Percentiles rank a stretch among this genome's conserved stretches.
phyloP scores from a whole-genome alignment of 2,329 filamentous ascomycete genomes.

The Escovopsis sp. region DNA sequence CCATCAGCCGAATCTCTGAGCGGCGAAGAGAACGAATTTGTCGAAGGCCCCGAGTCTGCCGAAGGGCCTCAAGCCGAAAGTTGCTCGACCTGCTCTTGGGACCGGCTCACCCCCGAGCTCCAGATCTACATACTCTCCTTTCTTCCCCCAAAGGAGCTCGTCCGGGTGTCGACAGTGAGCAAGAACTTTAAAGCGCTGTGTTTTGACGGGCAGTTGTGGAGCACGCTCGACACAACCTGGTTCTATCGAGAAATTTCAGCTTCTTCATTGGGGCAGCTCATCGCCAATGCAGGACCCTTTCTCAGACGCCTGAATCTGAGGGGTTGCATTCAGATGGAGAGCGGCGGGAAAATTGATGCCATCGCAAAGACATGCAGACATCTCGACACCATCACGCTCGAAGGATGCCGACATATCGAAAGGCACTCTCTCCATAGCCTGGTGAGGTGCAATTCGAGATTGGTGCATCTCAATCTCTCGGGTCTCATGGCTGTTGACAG shows the following conservation, averaged over 20 bases:
- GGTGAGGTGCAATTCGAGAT: conserved; percentile 53
- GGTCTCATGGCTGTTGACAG: conserved; percentile 70
- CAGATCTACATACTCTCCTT: conserved; percentile 63
- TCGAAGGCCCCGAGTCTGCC: too few relatives aligned
- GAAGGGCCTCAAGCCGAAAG: conserved; percentile 14
- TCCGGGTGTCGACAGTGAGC: conserved; percentile 62
- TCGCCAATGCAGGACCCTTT: conserved; percentile 74
- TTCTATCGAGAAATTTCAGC: conserved; percentile 83
- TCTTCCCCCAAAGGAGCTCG: conserved; percentile 64
- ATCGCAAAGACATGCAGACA: conserved; percentile 78
- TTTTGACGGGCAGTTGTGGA: conserved; percentile 92
- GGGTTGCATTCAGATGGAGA: conserved; percentile 77
- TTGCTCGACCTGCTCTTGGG: conserved; percentile 54
- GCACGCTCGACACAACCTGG: conserved; percentile 63
- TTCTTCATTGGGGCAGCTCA: conserved; percentile 69
- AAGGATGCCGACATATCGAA: conserved; percentile 77
- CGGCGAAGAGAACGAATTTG: too few relatives aligned
- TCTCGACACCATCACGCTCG: conserved; percentile 71
- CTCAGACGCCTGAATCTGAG: conserved; percentile 79
- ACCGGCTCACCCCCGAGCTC: conserved; percentile 66
- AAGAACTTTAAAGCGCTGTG: conserved; percentile 68
- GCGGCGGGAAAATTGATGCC: conserved; percentile 61
- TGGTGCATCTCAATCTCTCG: conserved; percentile 76
- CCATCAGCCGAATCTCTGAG: too few relatives aligned
- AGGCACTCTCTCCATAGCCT: conserved; percentile 64